phyloP scores from a whole-genome alignment of 202 grass and related monocot genomes.

The Sporobolus alterniflorus region DNA sequence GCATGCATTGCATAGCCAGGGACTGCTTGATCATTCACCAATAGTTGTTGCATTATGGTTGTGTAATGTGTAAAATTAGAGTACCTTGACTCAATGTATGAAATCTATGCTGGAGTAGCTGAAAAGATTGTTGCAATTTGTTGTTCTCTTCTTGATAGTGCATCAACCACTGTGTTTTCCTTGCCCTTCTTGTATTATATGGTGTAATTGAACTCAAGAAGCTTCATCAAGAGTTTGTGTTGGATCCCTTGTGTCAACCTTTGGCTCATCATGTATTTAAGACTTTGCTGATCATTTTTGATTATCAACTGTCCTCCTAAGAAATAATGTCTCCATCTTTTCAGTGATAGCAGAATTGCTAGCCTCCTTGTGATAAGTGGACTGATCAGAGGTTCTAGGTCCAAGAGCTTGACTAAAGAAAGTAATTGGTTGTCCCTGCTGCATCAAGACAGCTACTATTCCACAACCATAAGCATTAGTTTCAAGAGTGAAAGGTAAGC shows the following conservation, averaged over 20 bases:
- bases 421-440: not conserved
- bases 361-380: not conserved
- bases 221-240: not conserved
- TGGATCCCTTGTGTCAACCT: not conserved
- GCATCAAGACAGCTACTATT: not conserved
- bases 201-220: not conserved
- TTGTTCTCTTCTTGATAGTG: not conserved
- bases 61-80: no score
- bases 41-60: no score
- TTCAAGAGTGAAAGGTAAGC: not conserved
- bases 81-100: no score
- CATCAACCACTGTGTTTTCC: not conserved
- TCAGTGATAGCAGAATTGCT: not conserved
- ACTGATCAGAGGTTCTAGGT: not conserved
- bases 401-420: not conserved
- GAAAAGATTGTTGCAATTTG: fast-evolving
- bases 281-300: not conserved
- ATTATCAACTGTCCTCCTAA: fast-evolving
- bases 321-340: not conserved
- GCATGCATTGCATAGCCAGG: no score
- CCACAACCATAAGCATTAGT: not conserved
- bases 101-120: fast-evolving
- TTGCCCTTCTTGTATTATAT: not conserved
- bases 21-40: no score
- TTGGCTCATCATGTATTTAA: not conserved